These are phyloP conservation scores for Lobulomyces angularis DNA, from an alignment of 192 early-diverging fungal species.

Conservation along the genomic window DNA sequence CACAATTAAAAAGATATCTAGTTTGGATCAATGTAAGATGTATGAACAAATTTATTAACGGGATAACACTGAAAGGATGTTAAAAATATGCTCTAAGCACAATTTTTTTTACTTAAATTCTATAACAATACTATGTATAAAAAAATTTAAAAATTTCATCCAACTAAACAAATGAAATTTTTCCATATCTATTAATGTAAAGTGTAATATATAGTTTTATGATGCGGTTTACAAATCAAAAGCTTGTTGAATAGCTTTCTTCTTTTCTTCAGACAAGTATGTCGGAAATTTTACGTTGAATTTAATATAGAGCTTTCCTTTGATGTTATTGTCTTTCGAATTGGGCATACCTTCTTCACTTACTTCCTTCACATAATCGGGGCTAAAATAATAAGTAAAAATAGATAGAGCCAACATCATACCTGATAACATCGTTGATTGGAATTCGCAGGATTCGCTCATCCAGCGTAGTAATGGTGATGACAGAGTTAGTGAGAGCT, in stretches of 20 bases:
- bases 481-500: slow-evolving; percentile 28
- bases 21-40: too few species aligned
- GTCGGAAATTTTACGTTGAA: slow-evolving; percentile 32
- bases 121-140: too few species aligned
- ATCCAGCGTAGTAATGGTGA: slow-evolving; percentile 37
- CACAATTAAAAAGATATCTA: too few species aligned
- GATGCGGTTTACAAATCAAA: too few species aligned
- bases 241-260: slow-evolving; percentile 21
- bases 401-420: slow-evolving; percentile 6
- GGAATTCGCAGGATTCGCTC: slow-evolving; percentile 35
- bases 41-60: too few species aligned
- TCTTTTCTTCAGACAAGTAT: slow-evolving; percentile 30
- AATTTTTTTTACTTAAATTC: too few species aligned
- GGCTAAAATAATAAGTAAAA: slow-evolving; percentile 8
- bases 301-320: slow-evolving; percentile 28
- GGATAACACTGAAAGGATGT: too few species aligned
- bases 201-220: too few species aligned
- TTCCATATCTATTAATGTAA: too few species aligned
- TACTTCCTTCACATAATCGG: slow-evolving; percentile 30
- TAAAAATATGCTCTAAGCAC: too few species aligned
- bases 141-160: too few species aligned
- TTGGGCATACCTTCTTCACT: slow-evolving; percentile 40
- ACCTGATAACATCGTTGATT: slow-evolving; percentile 41
- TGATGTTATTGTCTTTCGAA: slow-evolving; percentile 14
- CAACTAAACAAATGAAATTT: too few species aligned